phyloP scores from a whole-genome alignment of 2,329 filamentous ascomycete species.

The Ceratocystis cacaofunesta region DNA sequence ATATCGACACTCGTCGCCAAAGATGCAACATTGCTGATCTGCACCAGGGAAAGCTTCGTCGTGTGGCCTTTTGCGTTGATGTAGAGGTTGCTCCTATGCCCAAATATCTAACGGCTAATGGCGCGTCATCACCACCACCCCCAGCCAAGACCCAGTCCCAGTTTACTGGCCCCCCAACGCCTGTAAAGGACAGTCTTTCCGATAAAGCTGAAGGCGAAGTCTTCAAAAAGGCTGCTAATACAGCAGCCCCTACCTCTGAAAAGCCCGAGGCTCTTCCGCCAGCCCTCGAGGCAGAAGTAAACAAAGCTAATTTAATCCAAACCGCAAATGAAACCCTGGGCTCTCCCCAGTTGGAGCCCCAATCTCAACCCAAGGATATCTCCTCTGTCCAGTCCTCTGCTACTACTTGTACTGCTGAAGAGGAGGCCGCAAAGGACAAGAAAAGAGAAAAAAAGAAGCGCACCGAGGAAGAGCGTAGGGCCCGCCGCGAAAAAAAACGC shows the following conservation, averaged over 20 bases:
- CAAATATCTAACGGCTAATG: slow-evolving; percentile 47
- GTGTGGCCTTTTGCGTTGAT: slow-evolving; percentile 91
- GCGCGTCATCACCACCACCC: slow-evolving; percentile 18
- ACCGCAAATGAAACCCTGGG: background rate
- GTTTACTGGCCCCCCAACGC: background rate
- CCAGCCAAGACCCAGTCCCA: background rate
- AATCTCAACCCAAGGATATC: background rate
- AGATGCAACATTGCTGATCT: slow-evolving; percentile 68
- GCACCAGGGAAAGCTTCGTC: slow-evolving; percentile 62
- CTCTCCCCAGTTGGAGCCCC: background rate
- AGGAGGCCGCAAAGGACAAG: slow-evolving; percentile 40
- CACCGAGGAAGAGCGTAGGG: slow-evolving; percentile 82
- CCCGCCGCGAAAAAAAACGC: slow-evolving; percentile 77
- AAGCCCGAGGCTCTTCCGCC: background rate
- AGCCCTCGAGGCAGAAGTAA: background rate
- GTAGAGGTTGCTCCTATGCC: slow-evolving; percentile 89
- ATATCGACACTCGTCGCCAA: slow-evolving; percentile 66
- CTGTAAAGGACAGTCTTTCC: slow-evolving; percentile 5
- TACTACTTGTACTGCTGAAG: slow-evolving; percentile 23
- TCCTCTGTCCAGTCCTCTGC: slow-evolving; percentile 28
- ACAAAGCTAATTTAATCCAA: background rate
- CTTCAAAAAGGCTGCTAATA: slow-evolving; percentile 9
- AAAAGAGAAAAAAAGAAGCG: slow-evolving; percentile 96
- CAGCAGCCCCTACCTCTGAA: background rate
- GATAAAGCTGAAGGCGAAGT: slow-evolving; percentile 14